Evolutionary conservation across 495 filamentous ascomycete species (phyloP).

Genomic region (Neurospora sp.): DNA sequence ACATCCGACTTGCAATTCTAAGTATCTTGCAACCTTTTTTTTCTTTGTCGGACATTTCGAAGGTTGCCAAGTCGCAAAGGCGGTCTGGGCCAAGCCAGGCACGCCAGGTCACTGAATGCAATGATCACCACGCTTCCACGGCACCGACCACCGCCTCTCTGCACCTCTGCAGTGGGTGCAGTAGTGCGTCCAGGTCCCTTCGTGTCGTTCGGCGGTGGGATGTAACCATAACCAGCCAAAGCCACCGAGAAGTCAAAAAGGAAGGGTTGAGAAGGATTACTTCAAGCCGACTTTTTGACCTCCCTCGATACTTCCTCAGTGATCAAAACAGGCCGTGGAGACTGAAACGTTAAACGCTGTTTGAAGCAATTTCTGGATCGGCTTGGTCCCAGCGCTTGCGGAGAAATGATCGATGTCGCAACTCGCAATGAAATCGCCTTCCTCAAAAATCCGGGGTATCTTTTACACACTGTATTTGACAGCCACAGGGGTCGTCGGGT

Average conservation of each 20-base stretch:
- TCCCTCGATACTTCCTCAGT: too few relatives aligned
- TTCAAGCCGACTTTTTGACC: too few relatives aligned
- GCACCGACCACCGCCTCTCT: background rate
- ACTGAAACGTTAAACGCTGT: background rate
- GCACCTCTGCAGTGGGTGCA: background rate
- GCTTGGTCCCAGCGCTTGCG: background rate
- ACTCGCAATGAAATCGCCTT: background rate
- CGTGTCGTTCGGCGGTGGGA: background rate
- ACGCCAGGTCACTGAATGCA: background rate
- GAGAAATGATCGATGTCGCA: background rate
- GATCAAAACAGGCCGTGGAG: background rate
- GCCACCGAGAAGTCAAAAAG: background rate
- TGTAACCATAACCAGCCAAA: background rate
- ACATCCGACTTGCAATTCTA: too few relatives aligned
- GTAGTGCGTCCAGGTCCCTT: background rate
- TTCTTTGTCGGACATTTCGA: background rate
- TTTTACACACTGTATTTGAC: background rate
- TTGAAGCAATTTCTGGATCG: background rate
- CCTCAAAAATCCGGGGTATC: background rate
- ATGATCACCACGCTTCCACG: background rate
- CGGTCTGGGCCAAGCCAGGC: background rate
- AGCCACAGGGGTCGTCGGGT: background rate
- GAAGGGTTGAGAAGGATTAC: too few relatives aligned
- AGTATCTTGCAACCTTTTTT: background rate
- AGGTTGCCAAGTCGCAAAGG: background rate